phyloP scores from a whole-genome alignment of 441 rosid species.

The Raphanus hybrid region DNA sequence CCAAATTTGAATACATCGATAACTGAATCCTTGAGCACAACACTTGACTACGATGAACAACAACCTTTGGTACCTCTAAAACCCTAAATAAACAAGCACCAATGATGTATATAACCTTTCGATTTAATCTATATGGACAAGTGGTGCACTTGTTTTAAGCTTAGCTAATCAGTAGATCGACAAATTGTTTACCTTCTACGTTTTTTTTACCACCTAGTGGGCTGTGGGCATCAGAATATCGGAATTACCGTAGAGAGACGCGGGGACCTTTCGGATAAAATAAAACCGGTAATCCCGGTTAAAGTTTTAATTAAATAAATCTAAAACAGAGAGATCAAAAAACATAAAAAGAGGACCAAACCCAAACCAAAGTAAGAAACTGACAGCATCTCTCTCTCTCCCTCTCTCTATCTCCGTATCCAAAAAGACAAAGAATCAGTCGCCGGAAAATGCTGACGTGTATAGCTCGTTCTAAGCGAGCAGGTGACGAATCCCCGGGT shows the following conservation, averaged over 20 bases:
- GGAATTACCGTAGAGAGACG: neutral
- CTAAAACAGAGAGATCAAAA: neutral
- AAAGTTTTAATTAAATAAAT: neutral
- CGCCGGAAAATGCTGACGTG: constrained; percentile 80
- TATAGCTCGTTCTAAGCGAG: constrained; percentile 88
- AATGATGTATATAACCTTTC: neutral
- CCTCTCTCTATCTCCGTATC: neutral
- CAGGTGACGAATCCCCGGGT: constrained; percentile 68
- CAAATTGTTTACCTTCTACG: neutral
- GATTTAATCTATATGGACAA: neutral
- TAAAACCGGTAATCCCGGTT: neutral
- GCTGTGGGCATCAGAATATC: neutral
- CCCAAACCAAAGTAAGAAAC: constrained; percentile 1
- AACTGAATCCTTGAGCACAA: neutral
- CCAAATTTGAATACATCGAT: constrained; percentile 1
- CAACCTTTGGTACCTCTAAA: neutral
- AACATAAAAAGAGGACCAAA: neutral
- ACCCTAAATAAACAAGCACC: neutral
- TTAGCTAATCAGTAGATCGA: neutral
- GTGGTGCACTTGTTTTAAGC: neutral
- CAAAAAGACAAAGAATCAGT: neutral
- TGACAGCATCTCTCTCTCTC: neutral
- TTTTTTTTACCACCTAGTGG: neutral
- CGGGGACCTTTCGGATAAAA: neutral
- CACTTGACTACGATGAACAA: neutral